Evolutionary conservation across 1,284 basidiomycete genomes (phyloP).

Genomic region (Melanopsichium pennsylvanicum): DNA sequence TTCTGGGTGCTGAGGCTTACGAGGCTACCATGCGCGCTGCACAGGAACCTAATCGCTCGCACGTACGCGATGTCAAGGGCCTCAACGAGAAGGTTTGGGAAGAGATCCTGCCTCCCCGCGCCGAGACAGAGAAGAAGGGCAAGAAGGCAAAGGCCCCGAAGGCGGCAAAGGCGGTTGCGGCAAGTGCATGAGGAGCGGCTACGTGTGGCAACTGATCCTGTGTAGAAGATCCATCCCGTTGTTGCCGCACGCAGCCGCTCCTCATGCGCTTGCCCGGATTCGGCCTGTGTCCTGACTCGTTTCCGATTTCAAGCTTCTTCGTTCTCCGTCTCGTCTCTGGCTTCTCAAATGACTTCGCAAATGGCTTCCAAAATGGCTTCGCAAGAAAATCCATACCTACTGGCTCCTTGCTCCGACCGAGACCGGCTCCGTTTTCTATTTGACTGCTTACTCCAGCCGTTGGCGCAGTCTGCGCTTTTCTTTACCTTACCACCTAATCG

Average conservation of each 20-base stretch:
- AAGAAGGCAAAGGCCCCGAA: constrained; percentile 47
- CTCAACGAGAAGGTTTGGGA: constrained; percentile 62
- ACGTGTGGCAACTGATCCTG: constrained; percentile 43
- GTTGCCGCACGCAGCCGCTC: constrained; percentile 50
- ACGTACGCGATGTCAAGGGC: constrained; percentile 54
- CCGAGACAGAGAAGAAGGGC: constrained; percentile 46
- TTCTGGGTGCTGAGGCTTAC: constrained; percentile 53
- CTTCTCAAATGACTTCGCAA: constrained; percentile 30
- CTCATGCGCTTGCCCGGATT: constrained; percentile 31
- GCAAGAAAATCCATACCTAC: constrained; percentile 46
- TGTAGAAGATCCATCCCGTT: constrained; percentile 14
- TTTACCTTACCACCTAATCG: constrained; percentile 13
- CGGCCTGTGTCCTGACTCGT: constrained; percentile 15
- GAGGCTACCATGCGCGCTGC: constrained; percentile 54
- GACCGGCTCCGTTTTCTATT: constrained; percentile 41
- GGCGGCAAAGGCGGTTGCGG: constrained; percentile 35
- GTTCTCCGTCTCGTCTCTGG: constrained; percentile 15
- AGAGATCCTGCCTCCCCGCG: constrained; percentile 48
- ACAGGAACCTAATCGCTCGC: constrained; percentile 41
- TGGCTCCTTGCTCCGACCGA: constrained; percentile 43
- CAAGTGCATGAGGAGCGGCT: constrained; percentile 49
- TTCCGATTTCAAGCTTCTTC: constrained; percentile 17
- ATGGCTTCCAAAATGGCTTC: constrained; percentile 27
- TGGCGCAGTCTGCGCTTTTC: constrained; percentile 39
- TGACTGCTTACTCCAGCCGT: constrained; percentile 38